A percentile compares a stretch with the other conserved stretches of the same genome.
phyloP scores from a whole-genome alignment of 306 rosid genomes.

The Biancaea sappan region DNA sequence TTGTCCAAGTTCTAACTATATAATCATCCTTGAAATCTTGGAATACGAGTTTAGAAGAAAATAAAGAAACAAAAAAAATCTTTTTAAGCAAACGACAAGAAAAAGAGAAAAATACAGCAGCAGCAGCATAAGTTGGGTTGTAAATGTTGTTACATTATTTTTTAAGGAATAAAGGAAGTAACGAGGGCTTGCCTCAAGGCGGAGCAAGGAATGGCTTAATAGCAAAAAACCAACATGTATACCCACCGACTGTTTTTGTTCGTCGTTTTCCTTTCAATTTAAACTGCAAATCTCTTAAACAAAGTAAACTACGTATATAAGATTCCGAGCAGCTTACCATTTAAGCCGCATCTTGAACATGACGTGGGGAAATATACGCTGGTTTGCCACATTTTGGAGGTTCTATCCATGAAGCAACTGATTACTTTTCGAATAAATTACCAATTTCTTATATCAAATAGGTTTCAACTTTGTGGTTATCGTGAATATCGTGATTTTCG shows the following conservation, averaged over 20 bases:
- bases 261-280: slow-evolving; percentile 1
- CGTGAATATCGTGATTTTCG: not conserved
- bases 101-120: slow-evolving; percentile 15
- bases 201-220: slow-evolving; percentile 58
- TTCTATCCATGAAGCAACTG: not conserved
- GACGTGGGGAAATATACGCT: not conserved
- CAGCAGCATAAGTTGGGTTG: slow-evolving; percentile 26
- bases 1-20: not conserved
- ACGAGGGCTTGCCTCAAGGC: slow-evolving; percentile 41
- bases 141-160: slow-evolving; percentile 16
- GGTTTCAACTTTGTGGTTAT: not conserved
- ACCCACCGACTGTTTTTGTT: slow-evolving; percentile 14
- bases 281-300: slow-evolving; percentile 30
- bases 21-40: not conserved
- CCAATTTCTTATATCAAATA: not conserved
- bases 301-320: slow-evolving; percentile 35
- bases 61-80: slow-evolving; percentile 15
- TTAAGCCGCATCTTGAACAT: slow-evolving; percentile 31
- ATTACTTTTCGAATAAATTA: slow-evolving; percentile 30
- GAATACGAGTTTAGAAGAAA: not conserved
- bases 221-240: slow-evolving; percentile 34
- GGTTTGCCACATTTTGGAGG: slow-evolving; percentile 35
- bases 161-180: slow-evolving; percentile 42
- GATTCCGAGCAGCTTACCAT: slow-evolving; percentile 48
- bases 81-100: slow-evolving; percentile 35